These are phyloP conservation scores for Cladosporium sp. DNA, from an alignment of 2,329 filamentous ascomycete genomes.

Conservation along the genomic window DNA sequence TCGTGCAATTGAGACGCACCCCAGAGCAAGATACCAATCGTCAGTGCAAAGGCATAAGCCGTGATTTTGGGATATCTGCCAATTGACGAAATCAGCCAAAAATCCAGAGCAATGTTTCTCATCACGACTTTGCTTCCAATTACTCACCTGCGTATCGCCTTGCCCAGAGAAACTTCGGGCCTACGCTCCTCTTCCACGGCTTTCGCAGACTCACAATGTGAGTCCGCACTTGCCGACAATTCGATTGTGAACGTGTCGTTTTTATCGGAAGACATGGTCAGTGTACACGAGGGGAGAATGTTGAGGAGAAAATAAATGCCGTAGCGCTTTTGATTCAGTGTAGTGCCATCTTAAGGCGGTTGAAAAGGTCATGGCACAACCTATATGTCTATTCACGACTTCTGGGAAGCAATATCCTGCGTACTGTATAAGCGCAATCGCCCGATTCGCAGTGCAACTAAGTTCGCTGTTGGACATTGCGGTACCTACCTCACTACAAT, in stretches of 20 bases:
- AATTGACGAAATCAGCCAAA: not conserved
- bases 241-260: not conserved
- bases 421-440: not conserved
- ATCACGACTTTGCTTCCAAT: not conserved
- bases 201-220: not conserved
- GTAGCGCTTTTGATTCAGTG: not conserved
- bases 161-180: not conserved
- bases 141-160: not conserved
- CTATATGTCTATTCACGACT: not conserved
- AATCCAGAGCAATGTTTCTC: not conserved
- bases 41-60: not conserved
- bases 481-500: too few relatives aligned
- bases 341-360: too few relatives aligned
- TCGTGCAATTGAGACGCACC: not conserved
- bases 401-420: not conserved
- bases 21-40: not conserved
- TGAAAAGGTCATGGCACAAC: not conserved
- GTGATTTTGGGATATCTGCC: not conserved
- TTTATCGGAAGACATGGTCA: not conserved
- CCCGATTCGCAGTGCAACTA: not conserved
- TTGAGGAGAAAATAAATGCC: not conserved
- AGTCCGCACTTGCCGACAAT: not conserved
- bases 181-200: not conserved
- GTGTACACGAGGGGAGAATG: not conserved
- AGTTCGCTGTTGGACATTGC: not conserved